Evolutionary conservation across 2,329 filamentous ascomycete species (phyloP).

Genomic region (Cladophialophora immunda): DNA sequence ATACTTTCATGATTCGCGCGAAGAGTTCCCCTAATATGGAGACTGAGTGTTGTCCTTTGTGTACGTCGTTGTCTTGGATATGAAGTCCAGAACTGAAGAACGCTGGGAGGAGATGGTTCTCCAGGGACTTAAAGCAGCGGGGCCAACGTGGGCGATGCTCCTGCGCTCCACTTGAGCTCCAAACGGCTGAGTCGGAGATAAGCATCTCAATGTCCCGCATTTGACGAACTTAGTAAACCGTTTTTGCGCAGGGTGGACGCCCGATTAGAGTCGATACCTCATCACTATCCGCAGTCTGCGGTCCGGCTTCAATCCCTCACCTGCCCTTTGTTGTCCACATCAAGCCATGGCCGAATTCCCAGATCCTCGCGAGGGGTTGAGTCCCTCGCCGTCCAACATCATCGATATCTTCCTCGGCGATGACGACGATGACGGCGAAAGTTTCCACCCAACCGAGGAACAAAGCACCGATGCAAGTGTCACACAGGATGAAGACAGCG

Average conservation of each 20-base stretch:
- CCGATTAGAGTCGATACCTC: constrained; percentile 16
- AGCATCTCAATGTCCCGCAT: constrained; percentile 10
- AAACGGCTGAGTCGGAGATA: constrained; percentile 18
- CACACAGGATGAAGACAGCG: constrained; percentile 30
- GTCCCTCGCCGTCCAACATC: constrained; percentile 35
- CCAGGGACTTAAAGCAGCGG: not conserved
- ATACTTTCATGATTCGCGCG: no score
- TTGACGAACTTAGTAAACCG: constrained; percentile 7
- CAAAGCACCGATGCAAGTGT: constrained; percentile 30
- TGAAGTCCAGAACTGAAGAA: no score
- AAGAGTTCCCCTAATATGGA: no score
- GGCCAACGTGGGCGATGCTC: not conserved
- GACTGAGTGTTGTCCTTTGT: no score
- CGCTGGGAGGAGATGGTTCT: no score
- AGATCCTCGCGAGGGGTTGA: constrained; percentile 34
- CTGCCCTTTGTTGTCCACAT: not conserved
- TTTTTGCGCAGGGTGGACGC: not conserved
- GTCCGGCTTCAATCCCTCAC: not conserved
- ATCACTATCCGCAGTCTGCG: constrained; percentile 9
- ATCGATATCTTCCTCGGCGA: constrained; percentile 37
- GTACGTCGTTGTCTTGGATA: no score
- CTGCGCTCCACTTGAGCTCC: not conserved
- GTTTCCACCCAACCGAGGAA: constrained; percentile 33
- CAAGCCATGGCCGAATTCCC: constrained; percentile 35
- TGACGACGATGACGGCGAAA: constrained; percentile 39